Evolutionary conservation across 2,329 filamentous ascomycete species (phyloP), one percentile per base, ranked within the genome.

Genomic region (Claviceps lovelessii): DNA sequence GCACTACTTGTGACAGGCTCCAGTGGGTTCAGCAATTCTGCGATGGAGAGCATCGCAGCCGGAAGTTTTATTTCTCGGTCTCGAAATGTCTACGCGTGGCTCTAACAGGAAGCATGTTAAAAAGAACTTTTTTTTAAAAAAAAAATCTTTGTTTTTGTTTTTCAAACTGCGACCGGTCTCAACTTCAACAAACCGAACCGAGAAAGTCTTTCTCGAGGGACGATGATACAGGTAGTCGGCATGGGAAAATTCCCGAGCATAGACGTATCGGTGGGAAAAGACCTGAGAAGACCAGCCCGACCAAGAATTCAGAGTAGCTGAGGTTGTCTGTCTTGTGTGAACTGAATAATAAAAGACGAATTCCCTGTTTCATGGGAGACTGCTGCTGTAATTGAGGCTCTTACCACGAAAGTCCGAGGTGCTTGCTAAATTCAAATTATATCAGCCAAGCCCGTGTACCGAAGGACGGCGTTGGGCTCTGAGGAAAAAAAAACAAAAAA

Each of bases 11-110:
- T n/a, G 5, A 4, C 28, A n/a, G 46, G 29, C n/a, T 49, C 46
- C n/a, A 44, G 13, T 28, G 54, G 50, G 33, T 55, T 55, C 37
- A 55, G 39, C 28, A 55, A n/a, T 19, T 52, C 49, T n/a, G 23
- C 33, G 33, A 55, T 52, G 13, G 49, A 55, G 31, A 54, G 47
- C 52, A 54, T 54, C 31, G 29, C 41, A 48, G 23, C 29, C 29
- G 23, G 28, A 35, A 35, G 9, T 11, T 35, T 45, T 42, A 13
- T 17, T 45, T 42, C 10, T 49, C 47, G 10, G 13, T 35, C 35
- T 54, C 33, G 23, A n/a, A 45, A 33, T 37, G 19, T 41, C 52
- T 49, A 49, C 46, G 41, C 19, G 47, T 13, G 28, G 28, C 35
- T 33, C 35, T 15, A 10, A 41, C 17, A 8, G 52, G 17, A 47